These are phyloP conservation scores for Phialemonium atrogriseum DNA, from an alignment of 2,329 filamentous ascomycete genomes.

Conservation along the genomic window DNA sequence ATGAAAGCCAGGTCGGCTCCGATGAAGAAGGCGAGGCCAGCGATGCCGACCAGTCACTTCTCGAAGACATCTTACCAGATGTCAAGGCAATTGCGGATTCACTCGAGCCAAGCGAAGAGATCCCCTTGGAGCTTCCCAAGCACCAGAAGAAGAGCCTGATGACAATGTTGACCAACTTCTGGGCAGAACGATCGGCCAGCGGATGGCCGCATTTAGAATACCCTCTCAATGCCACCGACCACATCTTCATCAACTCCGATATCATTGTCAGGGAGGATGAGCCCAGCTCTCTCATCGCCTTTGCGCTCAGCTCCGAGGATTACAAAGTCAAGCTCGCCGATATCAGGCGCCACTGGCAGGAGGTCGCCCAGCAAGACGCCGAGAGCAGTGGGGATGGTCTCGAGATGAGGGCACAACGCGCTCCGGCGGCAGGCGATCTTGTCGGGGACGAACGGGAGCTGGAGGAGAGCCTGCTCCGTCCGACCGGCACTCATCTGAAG, in stretches of 20 bases:
- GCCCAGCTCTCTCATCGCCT: constrained; percentile 89
- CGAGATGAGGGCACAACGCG: constrained; percentile 21
- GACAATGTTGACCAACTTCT: constrained; percentile 95
- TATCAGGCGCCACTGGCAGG: constrained; percentile 47
- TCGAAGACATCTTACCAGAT: constrained; percentile 60
- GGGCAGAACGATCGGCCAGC: constrained; percentile 94
- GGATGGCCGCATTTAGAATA: constrained; percentile 92
- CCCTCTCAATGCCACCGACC: constrained; percentile 77
- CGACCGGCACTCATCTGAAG: constrained; percentile 86
- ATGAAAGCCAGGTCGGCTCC: constrained; percentile 50
- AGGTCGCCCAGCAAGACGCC: constrained; percentile 28
- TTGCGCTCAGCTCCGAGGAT: constrained; percentile 80
- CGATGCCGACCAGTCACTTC: constrained; percentile 61
- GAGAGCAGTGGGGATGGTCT: constrained; percentile 19
- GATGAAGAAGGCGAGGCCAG: constrained; percentile 62
- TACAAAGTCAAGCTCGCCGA: constrained; percentile 72
- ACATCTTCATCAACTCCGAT: constrained; percentile 94
- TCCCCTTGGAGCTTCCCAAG: constrained; percentile 70
- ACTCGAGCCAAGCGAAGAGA: constrained; percentile 51
- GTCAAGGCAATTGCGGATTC: constrained; percentile 55
- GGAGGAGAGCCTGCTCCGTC: constrained; percentile 75
- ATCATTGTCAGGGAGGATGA: constrained; percentile 97
- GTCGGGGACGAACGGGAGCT: constrained; percentile 60
- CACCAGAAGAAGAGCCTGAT: constrained; percentile 90
- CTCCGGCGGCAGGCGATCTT: constrained; percentile 27